Conservation (phyloP, 441 rosid species). For the Populus hybrid region DNA sequence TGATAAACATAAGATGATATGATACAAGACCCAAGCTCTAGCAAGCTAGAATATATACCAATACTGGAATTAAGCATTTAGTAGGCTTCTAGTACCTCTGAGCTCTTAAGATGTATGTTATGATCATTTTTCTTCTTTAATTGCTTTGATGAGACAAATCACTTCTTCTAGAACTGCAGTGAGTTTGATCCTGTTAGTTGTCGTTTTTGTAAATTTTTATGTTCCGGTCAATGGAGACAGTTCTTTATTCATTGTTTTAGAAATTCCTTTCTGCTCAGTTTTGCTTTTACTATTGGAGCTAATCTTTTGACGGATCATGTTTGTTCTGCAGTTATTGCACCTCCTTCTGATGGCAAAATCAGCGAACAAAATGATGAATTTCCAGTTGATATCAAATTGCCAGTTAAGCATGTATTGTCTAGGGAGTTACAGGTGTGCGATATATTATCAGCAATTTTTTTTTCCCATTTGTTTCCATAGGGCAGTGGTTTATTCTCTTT, state of each 20-base stretch:
- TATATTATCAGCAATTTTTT: constrained; percentile 1
- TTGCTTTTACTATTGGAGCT: constrained; percentile 11
- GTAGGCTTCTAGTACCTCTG: background rate
- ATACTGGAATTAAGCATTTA: background rate
- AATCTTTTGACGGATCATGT: constrained; percentile 18
- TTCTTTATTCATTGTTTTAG: background rate
- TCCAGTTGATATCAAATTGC: constrained; percentile 78
- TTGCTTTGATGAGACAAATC: background rate
- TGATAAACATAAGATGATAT: no score
- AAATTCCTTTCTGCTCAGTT: background rate
- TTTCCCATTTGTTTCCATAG: constrained; percentile 4
- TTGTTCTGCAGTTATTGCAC: constrained; percentile 57
- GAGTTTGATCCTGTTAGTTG: background rate
- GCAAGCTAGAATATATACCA: background rate
- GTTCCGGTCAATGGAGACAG: background rate
- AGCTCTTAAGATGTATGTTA: background rate
- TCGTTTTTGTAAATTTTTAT: background rate
- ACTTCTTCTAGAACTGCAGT: background rate
- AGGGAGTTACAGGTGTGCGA: constrained; percentile 84
- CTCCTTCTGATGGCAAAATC: constrained; percentile 58
- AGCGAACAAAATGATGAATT: constrained; percentile 61
- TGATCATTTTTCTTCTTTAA: background rate
- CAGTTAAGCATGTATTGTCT: constrained; percentile 80
- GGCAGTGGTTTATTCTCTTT: background rate
- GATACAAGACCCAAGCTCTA: background rate